These are phyloP conservation scores for Plectosphaerella cucumerina DNA, from an alignment of 2,329 filamentous ascomycete species.

Conservation along the genomic window DNA sequence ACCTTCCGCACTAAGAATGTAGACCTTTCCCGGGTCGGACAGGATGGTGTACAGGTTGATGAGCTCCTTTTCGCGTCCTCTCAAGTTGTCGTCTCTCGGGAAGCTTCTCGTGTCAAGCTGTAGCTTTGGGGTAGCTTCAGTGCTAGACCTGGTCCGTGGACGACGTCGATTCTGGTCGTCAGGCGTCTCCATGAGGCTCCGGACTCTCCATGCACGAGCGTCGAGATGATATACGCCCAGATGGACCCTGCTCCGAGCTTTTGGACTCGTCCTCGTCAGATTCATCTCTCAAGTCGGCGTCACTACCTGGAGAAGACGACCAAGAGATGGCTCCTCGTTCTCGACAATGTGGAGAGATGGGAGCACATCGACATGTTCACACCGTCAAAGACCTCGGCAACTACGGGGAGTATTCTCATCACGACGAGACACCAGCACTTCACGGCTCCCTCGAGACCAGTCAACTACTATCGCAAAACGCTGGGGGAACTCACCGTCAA, in stretches of 20 bases:
- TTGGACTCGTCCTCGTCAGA: constrained; percentile 1
- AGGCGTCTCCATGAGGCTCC: background rate
- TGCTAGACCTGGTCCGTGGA: background rate
- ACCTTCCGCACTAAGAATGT: constrained; percentile 11
- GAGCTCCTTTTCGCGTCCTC: constrained; percentile 11
- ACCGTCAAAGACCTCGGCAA: constrained; percentile 12
- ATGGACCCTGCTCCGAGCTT: background rate
- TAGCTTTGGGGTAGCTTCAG: background rate
- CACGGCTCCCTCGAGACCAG: constrained; percentile 7
- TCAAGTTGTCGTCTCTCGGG: constrained; percentile 11
- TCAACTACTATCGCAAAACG: constrained; percentile 10
- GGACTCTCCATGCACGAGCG: constrained; percentile 3
- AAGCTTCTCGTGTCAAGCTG: constrained; percentile 4
- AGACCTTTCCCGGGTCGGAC: constrained; percentile 10
- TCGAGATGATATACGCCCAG: background rate
- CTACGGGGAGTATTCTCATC: constrained; percentile 10
- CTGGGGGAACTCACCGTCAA: constrained; percentile 8
- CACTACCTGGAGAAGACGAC: constrained; percentile 11
- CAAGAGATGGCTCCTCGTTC: constrained; percentile 13
- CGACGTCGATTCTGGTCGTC: background rate
- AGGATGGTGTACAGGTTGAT: constrained; percentile 13
- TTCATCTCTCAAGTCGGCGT: constrained; percentile 1
- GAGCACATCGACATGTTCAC: constrained; percentile 11
- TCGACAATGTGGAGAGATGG: constrained; percentile 15
- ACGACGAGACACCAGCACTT: constrained; percentile 9